Evolutionary conservation across 2,329 filamentous ascomycete genomes (phyloP).

Genomic region (Colletotrichum costaricense): DNA sequence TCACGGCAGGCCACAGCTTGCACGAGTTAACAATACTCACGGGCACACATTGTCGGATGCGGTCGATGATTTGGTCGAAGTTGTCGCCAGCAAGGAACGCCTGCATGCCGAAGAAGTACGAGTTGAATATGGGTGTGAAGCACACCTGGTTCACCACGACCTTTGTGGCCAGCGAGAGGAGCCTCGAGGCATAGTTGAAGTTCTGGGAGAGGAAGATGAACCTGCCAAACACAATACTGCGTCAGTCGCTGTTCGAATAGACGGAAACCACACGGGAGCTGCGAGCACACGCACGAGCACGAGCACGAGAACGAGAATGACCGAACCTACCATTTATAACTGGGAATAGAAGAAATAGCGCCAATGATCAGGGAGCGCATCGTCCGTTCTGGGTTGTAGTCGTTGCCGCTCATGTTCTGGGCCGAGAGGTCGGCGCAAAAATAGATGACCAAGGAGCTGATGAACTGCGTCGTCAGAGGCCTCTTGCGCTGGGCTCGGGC

Average conservation of each 20-base stretch:
- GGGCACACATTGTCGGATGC: constrained; percentile 81
- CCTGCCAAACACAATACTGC: constrained; percentile 56
- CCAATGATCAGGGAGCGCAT: constrained; percentile 80
- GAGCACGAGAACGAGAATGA: neutral
- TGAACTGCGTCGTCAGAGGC: constrained; percentile 84
- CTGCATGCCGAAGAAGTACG: constrained; percentile 86
- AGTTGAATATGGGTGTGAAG: constrained; percentile 87
- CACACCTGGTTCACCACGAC: constrained; percentile 82
- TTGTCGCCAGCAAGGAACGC: constrained; percentile 78
- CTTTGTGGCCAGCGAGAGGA: constrained; percentile 79
- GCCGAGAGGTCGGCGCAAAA: constrained; percentile 82
- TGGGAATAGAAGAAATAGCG: constrained; percentile 77
- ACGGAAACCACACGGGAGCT: neutral
- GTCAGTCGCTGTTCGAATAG: neutral
- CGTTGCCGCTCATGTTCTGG: constrained; percentile 72
- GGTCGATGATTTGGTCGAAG: constrained; percentile 72
- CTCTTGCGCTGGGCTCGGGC: constrained; percentile 75
- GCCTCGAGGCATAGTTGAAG: constrained; percentile 85
- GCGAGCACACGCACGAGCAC: neutral
- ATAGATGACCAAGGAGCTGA: constrained; percentile 82
- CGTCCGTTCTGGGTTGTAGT: constrained; percentile 78
- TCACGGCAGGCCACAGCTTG: constrained; percentile 91
- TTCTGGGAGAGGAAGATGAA: constrained; percentile 81
- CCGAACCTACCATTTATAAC: constrained; percentile 78
- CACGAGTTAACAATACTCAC: constrained; percentile 80